A percentile compares a stretch with the other conserved stretches of the same genome.
Conservation (phyloP, 306 rosid species). For the Sphenostylis stenocarpa region DNA sequence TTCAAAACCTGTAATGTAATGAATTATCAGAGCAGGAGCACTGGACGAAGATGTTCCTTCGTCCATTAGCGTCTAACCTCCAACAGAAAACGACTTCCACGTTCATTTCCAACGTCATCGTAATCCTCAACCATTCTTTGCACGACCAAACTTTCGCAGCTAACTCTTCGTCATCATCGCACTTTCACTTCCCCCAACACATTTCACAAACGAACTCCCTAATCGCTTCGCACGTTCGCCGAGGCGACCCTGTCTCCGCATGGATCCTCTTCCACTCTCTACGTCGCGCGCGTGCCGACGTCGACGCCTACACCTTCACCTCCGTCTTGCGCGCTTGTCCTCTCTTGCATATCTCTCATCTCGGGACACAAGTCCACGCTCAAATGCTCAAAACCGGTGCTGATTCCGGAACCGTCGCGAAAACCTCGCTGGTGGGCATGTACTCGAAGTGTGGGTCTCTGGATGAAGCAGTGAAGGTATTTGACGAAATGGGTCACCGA, state of each 20-base stretch:
- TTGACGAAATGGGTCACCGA: constrained; percentile 55
- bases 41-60: background rate
- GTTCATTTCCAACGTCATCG: background rate
- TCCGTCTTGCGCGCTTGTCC: constrained; percentile 53
- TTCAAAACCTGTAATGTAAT: too few species aligned
- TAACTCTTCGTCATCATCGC: background rate
- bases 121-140: background rate
- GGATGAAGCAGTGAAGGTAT: constrained; percentile 45
- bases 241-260: constrained; percentile 32
- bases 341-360: constrained; percentile 17
- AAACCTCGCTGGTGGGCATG: constrained; percentile 59
- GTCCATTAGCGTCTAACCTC: background rate
- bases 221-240: constrained; percentile 44
- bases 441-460: constrained; percentile 50
- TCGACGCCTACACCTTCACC: constrained; percentile 49
- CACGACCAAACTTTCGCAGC: background rate
- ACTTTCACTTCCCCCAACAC: constrained; percentile 5
- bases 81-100: background rate
- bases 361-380: constrained; percentile 53
- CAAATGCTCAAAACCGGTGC: constrained; percentile 49
- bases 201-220: constrained; percentile 44
- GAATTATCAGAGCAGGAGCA: too few species aligned
- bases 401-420: constrained; percentile 44
- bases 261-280: constrained; percentile 44
- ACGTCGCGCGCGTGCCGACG: constrained; percentile 37